These are phyloP conservation scores for Chamaecrista fasciculata DNA, from an alignment of 306 rosid species.

Conservation along the genomic window DNA sequence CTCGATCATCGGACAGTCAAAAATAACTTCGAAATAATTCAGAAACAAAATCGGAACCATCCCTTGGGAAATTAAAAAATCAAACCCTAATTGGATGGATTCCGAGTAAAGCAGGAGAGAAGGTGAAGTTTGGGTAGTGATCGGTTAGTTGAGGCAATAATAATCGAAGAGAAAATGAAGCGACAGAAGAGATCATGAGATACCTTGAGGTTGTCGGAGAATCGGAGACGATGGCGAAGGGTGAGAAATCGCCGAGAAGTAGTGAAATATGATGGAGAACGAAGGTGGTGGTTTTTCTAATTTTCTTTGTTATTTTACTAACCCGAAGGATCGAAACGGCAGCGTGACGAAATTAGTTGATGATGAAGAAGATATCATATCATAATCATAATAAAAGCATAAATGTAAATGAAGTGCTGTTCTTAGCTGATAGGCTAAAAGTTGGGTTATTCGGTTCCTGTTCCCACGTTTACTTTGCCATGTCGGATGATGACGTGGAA, in stretches of 20 bases:
- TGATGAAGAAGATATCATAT: too few relatives aligned
- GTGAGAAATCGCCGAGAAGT: conserved; percentile 28
- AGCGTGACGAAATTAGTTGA: conserved; percentile 4
- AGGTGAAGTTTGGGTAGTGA: conserved; percentile 4
- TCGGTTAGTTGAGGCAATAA: neutral
- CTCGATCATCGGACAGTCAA: neutral
- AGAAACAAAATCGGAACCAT: conserved; percentile 20
- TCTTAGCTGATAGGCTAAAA: too few relatives aligned
- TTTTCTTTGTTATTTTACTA: conserved; percentile 7
- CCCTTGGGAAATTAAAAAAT: neutral
- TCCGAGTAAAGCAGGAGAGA: conserved; percentile 1
- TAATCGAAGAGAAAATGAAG: neutral
- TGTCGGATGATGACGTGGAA: too few relatives aligned
- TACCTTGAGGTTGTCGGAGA: conserved; percentile 33
- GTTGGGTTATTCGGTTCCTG: too few relatives aligned
- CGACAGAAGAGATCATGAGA: neutral
- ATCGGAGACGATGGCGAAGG: conserved; percentile 4
- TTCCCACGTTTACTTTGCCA: too few relatives aligned
- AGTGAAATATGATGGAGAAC: conserved; percentile 32
- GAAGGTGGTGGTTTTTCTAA: conserved; percentile 30
- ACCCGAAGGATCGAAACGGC: conserved; percentile 42
- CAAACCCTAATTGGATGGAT: conserved; percentile 24
- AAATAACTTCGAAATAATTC: neutral
- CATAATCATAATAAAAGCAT: too few relatives aligned
- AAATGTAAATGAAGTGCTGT: too few relatives aligned